phyloP scores from a whole-genome alignment of 2,329 filamentous ascomycete genomes.

The Gliomastix tumulicola region DNA sequence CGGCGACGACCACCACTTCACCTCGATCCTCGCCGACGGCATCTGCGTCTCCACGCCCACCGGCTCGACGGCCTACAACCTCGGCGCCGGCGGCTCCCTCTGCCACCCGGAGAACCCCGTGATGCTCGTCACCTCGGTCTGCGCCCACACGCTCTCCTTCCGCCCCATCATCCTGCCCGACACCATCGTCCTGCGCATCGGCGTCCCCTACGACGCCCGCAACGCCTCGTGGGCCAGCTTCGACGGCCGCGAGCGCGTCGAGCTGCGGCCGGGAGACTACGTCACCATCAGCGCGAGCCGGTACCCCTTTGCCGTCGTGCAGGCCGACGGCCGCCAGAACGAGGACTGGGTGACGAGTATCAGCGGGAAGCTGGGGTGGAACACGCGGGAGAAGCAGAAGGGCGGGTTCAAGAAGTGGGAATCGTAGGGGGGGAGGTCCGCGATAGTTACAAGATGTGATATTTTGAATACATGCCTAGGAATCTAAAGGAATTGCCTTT shows the following conservation, averaged over 20 bases:
- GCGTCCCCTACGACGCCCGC: slow-evolving; percentile 89
- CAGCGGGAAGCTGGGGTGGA: slow-evolving; percentile 73
- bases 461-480: no score
- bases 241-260: slow-evolving; percentile 83
- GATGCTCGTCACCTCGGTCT: slow-evolving; percentile 90
- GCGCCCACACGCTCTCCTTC: slow-evolving; percentile 91
- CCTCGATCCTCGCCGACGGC: slow-evolving; percentile 86
- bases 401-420: slow-evolving; percentile 44
- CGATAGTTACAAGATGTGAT: no score
- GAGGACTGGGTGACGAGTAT: slow-evolving; percentile 84
- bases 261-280: slow-evolving; percentile 72
- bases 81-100: slow-evolving; percentile 89
- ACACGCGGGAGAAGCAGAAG: slow-evolving; percentile 72
- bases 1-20: slow-evolving; percentile 92
- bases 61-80: slow-evolving; percentile 90
- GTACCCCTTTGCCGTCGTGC: slow-evolving; percentile 73
- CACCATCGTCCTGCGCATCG: slow-evolving; percentile 86
- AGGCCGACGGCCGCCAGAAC: slow-evolving; percentile 59
- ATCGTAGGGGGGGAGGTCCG: slow-evolving; percentile 11
- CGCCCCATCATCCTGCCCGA: slow-evolving; percentile 94
- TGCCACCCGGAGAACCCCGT: slow-evolving; percentile 96
- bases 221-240: slow-evolving; percentile 96
- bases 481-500: no score
- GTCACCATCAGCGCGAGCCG: slow-evolving; percentile 76
- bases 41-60: slow-evolving; percentile 93